Base-by-base conservation (phyloP, 768 basidiomycete species). In the Vararia minispora region DNA sequence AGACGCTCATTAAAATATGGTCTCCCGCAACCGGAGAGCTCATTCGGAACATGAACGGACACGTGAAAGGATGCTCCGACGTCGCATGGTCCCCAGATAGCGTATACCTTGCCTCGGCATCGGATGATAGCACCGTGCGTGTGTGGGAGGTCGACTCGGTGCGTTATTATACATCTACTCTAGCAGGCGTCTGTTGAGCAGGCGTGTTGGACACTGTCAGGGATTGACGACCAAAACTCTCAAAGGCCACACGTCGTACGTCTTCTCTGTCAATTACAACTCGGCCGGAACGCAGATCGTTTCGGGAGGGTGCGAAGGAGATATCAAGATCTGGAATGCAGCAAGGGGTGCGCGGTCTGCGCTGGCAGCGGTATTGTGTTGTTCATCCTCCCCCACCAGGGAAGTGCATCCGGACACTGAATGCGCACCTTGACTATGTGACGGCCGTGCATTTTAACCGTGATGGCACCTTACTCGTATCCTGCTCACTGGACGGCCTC, bases 191-290 rank as follows among this genome's bases (percentile, higher is more conserved):
- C 31, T 37, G 29, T 26, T 11, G 9, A 34, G 27, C 24, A 7
- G 39, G 5, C 13, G 28, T 41, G 8, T 13, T 33, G n/a, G n/a
- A n/a, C n/a, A n/a, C n/a, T n/a, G n/a, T 6, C 32, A 86, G 84
- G 83, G 85, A 7, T 48, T 79, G 17, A 79, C 76, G 3, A 72
- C 74, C 23, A 83, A 83, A 53, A 63, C 67, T 5, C 64, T 97
- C 11, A 78, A 72, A 43, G 86, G 86, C 0, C 94, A 98, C 52
- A 72, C 82, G 4, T 87, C 79, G 50, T 84, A 76, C 56, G 89
- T 98, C 2, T 90, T 95, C 52, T 91, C 88, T 52, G 66, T 98
- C 11, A 89, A 92, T 50, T 97, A 89, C 58, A 91, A 90, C 54
- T 76, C 78, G 1, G 69, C 84, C 20, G 85, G 86, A 6, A 90